Percentiles rank a stretch among this genome's conserved stretches.
Conservation (phyloP, 2,329 filamentous ascomycete species). For the Didymella glomerata region DNA sequence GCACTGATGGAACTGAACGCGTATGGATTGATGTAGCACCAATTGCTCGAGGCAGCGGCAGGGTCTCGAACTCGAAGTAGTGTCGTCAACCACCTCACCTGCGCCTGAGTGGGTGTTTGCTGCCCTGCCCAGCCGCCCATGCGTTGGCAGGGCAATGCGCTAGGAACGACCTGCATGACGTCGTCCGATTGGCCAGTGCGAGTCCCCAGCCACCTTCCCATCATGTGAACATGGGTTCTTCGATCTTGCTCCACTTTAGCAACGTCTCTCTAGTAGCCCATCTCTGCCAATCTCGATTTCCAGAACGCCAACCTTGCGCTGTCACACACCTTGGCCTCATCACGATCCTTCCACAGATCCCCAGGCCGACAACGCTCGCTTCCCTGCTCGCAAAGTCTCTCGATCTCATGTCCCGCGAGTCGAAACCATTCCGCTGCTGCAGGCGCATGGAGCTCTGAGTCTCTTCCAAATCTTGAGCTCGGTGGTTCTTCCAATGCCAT, state of each 20-base stretch:
- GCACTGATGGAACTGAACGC: constrained; percentile 2
- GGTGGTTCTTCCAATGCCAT: constrained; percentile 13
- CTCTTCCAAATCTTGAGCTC: constrained; percentile 3
- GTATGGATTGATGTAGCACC: constrained; percentile 11
- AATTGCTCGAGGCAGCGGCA: constrained; percentile 15
- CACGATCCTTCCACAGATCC: constrained; percentile 6
- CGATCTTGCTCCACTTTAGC: background rate
- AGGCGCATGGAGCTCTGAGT: constrained; percentile 18
- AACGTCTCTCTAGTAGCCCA: constrained; percentile 1
- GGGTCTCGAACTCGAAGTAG: constrained; percentile 13
- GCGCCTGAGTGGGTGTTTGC: constrained; percentile 15
- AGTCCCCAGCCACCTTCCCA: background rate
- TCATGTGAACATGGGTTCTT: constrained; percentile 16
- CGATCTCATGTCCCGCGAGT: constrained; percentile 13
- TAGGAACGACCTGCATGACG: constrained; percentile 15
- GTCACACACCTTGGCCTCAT: constrained; percentile 9
- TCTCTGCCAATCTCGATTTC: background rate
- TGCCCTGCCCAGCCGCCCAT: constrained; percentile 14
- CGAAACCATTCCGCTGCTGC: constrained; percentile 18
- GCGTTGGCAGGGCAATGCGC: constrained; percentile 15
- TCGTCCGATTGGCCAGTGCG: constrained; percentile 19
- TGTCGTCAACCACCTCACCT: constrained; percentile 17
- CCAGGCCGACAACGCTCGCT: background rate
- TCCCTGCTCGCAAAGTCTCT: constrained; percentile 9
- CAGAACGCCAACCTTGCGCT: constrained; percentile 7